phyloP scores from a whole-genome alignment of 2,329 filamentous ascomycete species.

The Clarireedia sp. region DNA sequence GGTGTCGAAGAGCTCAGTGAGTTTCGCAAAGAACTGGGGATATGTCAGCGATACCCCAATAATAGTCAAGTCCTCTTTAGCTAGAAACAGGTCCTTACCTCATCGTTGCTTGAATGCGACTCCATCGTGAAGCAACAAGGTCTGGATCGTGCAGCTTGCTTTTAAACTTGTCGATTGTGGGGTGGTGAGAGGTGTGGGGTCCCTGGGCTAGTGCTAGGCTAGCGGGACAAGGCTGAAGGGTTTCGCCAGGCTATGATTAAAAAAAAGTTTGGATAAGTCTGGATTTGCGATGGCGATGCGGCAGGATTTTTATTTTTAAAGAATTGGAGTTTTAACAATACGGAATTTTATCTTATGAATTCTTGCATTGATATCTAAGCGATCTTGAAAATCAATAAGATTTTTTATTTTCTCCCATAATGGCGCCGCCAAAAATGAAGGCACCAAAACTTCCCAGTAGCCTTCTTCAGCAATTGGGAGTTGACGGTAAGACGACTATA shows the following conservation, averaged over 20 bases:
- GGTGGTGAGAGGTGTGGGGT: conserved; percentile 13
- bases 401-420: conserved; percentile 4
- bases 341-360: too few relatives aligned
- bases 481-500: conserved; percentile 22
- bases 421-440: conserved; percentile 27
- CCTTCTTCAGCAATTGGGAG: conserved; percentile 38
- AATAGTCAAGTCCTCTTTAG: too few relatives aligned
- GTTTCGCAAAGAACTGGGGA: conserved; percentile 56
- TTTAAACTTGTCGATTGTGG: conserved; percentile 14
- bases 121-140: conserved; percentile 33
- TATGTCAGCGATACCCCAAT: not conserved
- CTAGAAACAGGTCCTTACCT: conserved; percentile 35
- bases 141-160: conserved; percentile 13
- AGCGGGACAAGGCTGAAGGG: not conserved
- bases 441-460: conserved; percentile 36
- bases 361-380: not conserved
- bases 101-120: conserved; percentile 51
- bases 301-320: too few relatives aligned
- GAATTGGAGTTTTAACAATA: too few relatives aligned
- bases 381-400: not conserved
- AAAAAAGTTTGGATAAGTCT: conserved; percentile 4
- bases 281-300: too few relatives aligned
- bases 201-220: conserved; percentile 1
- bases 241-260: not conserved
- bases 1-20: conserved; percentile 3